A percentile compares a stretch with the other conserved stretches of the same genome.
Conservation (phyloP, 164 flowering plant species). For the Stephania cephalantha region DNA sequence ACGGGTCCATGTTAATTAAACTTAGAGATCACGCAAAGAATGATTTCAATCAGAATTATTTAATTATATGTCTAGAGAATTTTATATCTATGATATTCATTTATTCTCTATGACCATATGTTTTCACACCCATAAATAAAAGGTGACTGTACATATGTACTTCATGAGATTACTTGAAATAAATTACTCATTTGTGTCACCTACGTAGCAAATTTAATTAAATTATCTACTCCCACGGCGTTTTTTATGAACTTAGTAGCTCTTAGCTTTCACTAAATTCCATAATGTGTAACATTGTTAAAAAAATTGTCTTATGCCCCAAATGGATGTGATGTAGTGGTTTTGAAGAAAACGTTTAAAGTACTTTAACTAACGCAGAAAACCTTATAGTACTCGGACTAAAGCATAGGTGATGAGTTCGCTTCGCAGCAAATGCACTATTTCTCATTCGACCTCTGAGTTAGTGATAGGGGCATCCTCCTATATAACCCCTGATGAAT, state of each 20-base stretch:
- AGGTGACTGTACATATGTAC: not conserved
- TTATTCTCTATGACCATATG: constrained; percentile 5
- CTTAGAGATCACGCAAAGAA: not conserved
- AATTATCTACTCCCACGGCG: not conserved
- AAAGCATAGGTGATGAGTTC: too few relatives aligned
- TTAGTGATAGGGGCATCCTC: too few relatives aligned
- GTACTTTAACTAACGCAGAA: too few relatives aligned
- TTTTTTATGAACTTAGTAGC: not conserved
- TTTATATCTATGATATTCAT: not conserved
- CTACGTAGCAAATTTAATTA: not conserved
- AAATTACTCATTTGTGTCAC: not conserved
- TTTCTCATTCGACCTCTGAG: too few relatives aligned
- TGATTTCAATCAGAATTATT: not conserved
- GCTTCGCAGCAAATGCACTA: too few relatives aligned
- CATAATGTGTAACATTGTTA: not conserved
- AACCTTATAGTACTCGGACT: too few relatives aligned
- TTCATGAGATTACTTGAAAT: not conserved
- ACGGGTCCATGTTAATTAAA: not conserved
- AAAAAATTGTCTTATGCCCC: too few relatives aligned
- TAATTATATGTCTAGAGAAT: not conserved
- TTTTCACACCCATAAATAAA: constrained; percentile 10
- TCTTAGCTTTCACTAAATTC: not conserved
- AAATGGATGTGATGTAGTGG: too few relatives aligned
- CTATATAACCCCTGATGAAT: too few relatives aligned
- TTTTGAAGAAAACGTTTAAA: too few relatives aligned